Percentiles rank a stretch among this genome's conserved stretches.
Conservation (phyloP, 805 yeast species). For the Teunomyces lycoperdinae region DNA sequence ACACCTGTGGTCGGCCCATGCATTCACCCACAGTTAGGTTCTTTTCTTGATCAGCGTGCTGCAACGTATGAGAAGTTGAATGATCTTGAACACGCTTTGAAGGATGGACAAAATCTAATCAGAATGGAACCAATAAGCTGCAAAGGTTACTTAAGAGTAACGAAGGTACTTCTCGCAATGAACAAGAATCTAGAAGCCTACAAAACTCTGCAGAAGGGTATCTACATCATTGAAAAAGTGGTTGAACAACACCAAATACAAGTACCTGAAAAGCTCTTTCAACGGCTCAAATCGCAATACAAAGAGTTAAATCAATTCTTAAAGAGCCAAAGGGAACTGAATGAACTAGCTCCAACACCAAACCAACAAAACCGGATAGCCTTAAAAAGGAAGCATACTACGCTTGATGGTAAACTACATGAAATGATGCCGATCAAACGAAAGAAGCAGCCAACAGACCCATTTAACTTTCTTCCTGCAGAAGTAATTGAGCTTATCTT, state of each 20-base stretch:
- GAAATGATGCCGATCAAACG: background rate
- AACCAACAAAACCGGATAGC: background rate
- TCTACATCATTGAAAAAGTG: conserved; percentile 33
- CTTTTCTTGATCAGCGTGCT: conserved; percentile 45
- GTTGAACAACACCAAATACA: conserved; percentile 20
- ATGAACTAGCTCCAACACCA: background rate
- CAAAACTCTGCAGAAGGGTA: conserved; percentile 34
- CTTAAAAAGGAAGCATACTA: background rate
- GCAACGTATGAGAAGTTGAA: conserved; percentile 47
- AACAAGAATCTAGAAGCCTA: conserved; percentile 34
- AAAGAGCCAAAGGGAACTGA: conserved; percentile 9
- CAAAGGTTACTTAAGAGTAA: conserved; percentile 47
- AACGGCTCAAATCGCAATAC: conserved; percentile 23
- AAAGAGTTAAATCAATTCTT: conserved; percentile 18
- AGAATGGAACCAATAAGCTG: conserved; percentile 43
- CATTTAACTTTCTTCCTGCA: conserved; percentile 24
- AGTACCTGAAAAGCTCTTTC: conserved; percentile 32
- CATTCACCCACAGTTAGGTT: conserved; percentile 35
- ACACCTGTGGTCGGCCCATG: conserved; percentile 28
- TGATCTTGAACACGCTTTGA: conserved; percentile 27
- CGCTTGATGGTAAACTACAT: background rate
- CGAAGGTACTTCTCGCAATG: conserved; percentile 30
- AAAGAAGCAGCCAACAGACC: conserved; percentile 17
- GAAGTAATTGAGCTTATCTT: conserved; percentile 32
- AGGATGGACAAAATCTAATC: conserved; percentile 36